phyloP scores from a whole-genome alignment of 1,284 basidiomycete species.

The Tilletia horrida region DNA sequence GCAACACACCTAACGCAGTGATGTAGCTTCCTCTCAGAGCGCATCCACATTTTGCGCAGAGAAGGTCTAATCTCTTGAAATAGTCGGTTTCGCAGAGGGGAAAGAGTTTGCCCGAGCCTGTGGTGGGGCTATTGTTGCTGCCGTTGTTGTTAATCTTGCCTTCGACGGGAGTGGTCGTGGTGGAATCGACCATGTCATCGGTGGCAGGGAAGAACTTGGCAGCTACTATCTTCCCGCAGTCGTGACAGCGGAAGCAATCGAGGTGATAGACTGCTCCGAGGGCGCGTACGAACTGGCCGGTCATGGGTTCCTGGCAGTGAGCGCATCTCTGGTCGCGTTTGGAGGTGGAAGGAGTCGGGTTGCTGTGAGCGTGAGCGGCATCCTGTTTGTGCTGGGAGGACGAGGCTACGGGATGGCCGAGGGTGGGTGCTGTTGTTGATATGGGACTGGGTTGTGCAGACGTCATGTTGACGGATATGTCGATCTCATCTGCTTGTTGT shows the following conservation, averaged over 20 bases:
- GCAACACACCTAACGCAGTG: constrained; percentile 76
- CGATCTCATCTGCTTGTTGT: too few species aligned
- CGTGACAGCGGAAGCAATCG: constrained; percentile 89
- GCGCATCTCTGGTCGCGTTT: constrained; percentile 43
- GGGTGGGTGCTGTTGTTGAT: not conserved
- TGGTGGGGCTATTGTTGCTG: not conserved
- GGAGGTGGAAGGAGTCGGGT: not conserved
- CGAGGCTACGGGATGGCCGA: not conserved
- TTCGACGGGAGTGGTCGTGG: constrained; percentile 58
- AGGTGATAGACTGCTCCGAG: constrained; percentile 90
- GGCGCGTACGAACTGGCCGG: constrained; percentile 93
- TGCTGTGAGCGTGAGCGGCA: not conserved
- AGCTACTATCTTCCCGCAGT: constrained; percentile 92
- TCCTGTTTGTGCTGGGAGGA: not conserved
- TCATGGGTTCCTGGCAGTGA: constrained; percentile 60
- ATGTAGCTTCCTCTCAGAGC: constrained; percentile 96
- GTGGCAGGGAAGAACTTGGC: constrained; percentile 89
- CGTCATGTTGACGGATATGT: too few species aligned
- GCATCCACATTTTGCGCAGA: constrained; percentile 91
- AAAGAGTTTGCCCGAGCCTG: constrained; percentile 40
- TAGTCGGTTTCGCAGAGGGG: constrained; percentile 85
- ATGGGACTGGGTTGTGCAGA: not conserved
- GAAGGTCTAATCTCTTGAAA: constrained; percentile 89
- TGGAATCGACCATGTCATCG: constrained; percentile 67
- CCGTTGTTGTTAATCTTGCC: constrained; percentile 38